Conservation (phyloP, 495 filamentous ascomycete genomes). For the Lentithecium fluviatile region DNA sequence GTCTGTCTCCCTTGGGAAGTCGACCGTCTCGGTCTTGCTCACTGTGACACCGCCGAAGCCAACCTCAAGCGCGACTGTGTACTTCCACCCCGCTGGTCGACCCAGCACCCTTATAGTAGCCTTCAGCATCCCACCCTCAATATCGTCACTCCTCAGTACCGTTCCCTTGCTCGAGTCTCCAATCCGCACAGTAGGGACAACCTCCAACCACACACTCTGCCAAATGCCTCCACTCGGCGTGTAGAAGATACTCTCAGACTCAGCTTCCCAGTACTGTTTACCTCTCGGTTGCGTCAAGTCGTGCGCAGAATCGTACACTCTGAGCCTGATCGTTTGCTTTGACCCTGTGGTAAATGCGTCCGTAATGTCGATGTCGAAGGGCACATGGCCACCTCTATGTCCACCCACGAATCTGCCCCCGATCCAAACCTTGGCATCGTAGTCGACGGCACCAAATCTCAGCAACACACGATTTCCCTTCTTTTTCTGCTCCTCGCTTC, state of each 20-base stretch:
- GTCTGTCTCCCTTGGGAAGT: constrained; percentile 40
- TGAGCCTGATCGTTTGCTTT: constrained; percentile 30
- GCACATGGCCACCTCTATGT: constrained; percentile 63
- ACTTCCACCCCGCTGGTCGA: constrained; percentile 58
- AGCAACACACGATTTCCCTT: constrained; percentile 49
- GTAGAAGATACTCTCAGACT: constrained; percentile 63
- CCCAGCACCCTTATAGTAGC: constrained; percentile 37
- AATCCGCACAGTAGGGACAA: constrained; percentile 55
- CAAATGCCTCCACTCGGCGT: constrained; percentile 67
- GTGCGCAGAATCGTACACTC: constrained; percentile 49
- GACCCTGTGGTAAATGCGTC: constrained; percentile 45
- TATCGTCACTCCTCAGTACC: constrained; percentile 30
- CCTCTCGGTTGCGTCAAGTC: constrained; percentile 68
- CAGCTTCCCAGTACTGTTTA: constrained; percentile 58
- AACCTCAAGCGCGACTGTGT: constrained; percentile 44
- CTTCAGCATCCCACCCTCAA: constrained; percentile 35
- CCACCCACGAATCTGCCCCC: constrained; percentile 57
- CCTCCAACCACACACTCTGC: constrained; percentile 67
- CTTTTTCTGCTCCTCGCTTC: constrained; percentile 30
- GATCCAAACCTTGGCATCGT: constrained; percentile 64
- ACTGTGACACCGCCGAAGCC: constrained; percentile 6
- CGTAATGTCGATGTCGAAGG: constrained; percentile 61
- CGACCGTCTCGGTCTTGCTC: constrained; percentile 1
- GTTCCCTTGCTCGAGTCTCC: constrained; percentile 51
- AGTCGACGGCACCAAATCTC: constrained; percentile 68